Conservation (phyloP, 148 eudicot genomes). For the Polygonum aviculare region DNA sequence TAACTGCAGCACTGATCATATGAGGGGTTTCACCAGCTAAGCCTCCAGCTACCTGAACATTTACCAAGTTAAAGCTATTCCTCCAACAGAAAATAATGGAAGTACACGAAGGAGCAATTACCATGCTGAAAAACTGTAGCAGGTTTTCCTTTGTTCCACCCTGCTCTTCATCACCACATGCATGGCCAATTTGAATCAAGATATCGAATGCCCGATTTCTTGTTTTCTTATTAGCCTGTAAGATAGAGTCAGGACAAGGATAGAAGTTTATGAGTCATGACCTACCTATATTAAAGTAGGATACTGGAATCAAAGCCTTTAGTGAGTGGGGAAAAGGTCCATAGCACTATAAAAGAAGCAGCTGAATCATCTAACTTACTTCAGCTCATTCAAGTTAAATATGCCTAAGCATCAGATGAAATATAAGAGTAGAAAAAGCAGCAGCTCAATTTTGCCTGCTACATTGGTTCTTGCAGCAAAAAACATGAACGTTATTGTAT, state of each 20-base stretch:
- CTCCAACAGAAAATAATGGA: background rate
- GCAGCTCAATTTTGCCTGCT: background rate
- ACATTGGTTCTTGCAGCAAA: background rate
- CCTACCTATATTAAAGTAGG: background rate
- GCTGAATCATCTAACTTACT: background rate
- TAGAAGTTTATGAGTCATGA: background rate
- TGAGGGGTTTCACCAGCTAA: slow-evolving; percentile 85
- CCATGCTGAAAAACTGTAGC: slow-evolving; percentile 69
- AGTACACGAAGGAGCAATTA: slow-evolving; percentile 14
- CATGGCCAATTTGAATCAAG: slow-evolving; percentile 90
- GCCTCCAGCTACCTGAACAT: slow-evolving; percentile 70
- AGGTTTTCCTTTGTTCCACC: slow-evolving; percentile 65
- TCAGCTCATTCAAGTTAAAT: background rate
- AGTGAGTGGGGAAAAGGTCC: background rate
- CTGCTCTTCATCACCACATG: slow-evolving; percentile 64
- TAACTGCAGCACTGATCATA: slow-evolving; percentile 94
- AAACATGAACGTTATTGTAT: background rate
- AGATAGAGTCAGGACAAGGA: background rate
- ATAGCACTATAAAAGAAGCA: background rate
- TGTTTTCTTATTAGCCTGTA: slow-evolving; percentile 82
- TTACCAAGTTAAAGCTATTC: background rate
- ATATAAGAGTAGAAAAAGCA: background rate
- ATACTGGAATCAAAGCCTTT: background rate
- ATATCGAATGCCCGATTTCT: slow-evolving; percentile 93
- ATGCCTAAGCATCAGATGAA: background rate